A percentile compares a stretch with the other conserved stretches of the same genome.
phyloP scores from a whole-genome alignment of 75 land plant genomes.

The Sequoia sempervirens region DNA sequence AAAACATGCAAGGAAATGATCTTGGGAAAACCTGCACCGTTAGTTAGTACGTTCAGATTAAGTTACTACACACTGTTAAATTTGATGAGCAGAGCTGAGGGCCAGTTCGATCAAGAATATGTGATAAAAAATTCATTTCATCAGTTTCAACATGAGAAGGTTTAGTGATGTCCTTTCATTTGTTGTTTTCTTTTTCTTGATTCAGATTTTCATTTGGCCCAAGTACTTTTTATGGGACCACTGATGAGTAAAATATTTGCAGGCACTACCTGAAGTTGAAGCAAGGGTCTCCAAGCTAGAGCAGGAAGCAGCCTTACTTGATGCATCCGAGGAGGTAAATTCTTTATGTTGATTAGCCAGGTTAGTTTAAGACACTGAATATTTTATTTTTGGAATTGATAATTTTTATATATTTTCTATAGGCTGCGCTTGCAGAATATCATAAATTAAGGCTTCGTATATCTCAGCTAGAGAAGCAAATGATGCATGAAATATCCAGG shows the following conservation, averaged over 20 bases:
- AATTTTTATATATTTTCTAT: conserved; percentile 1
- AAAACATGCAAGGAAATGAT: conserved; percentile 78
- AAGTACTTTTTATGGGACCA: background rate
- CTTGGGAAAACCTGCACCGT: conserved; percentile 86
- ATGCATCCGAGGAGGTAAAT: conserved; percentile 81
- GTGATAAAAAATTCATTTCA: conserved; percentile 62
- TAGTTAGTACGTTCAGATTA: conserved; percentile 71
- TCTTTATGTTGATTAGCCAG: conserved; percentile 1
- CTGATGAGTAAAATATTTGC: background rate
- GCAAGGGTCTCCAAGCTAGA: conserved; percentile 63
- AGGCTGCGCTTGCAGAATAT: conserved; percentile 82
- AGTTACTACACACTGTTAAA: conserved; percentile 59
- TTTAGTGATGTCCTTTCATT: conserved; percentile 8
- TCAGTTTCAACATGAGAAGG: conserved; percentile 87
- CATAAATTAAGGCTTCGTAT: conserved; percentile 58
- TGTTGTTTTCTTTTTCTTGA: background rate
- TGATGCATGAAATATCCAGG: conserved; percentile 83
- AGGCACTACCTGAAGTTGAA: conserved; percentile 83
- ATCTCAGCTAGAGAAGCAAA: conserved; percentile 69
- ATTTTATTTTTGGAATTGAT: background rate
- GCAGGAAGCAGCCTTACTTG: conserved; percentile 71
- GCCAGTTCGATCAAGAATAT: conserved; percentile 58
- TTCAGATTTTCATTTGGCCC: background rate
- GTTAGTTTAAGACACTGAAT: background rate
- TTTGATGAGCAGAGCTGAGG: conserved; percentile 62